Evolutionary conservation across 306 rosid species (phyloP), one percentile per base, ranked within the genome.

Genomic region (Cyclanthera cordifolia): DNA sequence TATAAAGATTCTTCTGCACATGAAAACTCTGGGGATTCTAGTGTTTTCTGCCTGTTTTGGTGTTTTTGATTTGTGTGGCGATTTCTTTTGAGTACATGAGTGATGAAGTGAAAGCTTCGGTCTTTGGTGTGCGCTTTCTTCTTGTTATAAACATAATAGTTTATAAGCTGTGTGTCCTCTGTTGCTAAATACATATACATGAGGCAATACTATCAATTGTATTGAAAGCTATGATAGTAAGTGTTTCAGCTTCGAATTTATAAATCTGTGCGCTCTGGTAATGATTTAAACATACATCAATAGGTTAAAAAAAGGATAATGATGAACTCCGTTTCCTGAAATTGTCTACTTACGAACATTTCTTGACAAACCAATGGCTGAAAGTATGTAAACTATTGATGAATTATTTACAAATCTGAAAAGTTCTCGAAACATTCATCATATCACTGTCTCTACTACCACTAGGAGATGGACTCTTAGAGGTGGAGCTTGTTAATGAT

Each of bases 401-500:
- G 58, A 32, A 46, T 48, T 48, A 47, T 28, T 51, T 68, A 68
- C 59, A 49, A 27, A n/a, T 67, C 27, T 56, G 12, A 27, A 17
- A 49, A 64, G 16, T 60, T 1, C 12, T 8, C 50, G 21, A 2
- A 55, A 67, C 5, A 53, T 53, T 25, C 39, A 55, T 25, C 39
- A 14, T 71, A 46, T 65, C 73, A 52, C 67, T 76, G 21, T 82
- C 87, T 75, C 73, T 80, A 61, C 79, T 78, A 46, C 78, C 77
- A 1, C 74, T 71, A 19, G 97, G 85, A 74, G 93, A 83, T 1
- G 88, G 63, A 0, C 81, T 86, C 70, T 86, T 87, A 53, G 93
- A 63, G 23, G 74, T 52, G 12, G 95, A 77, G 73, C 83, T 79
- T 13, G 91, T 81, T 81, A 84, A 70, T 32, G 98, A 67, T 13